Evolutionary conservation across 2,329 filamentous ascomycete genomes (phyloP), one percentile per base, ranked within the genome.

Genomic region (Sporothrix euskadiensis): DNA sequence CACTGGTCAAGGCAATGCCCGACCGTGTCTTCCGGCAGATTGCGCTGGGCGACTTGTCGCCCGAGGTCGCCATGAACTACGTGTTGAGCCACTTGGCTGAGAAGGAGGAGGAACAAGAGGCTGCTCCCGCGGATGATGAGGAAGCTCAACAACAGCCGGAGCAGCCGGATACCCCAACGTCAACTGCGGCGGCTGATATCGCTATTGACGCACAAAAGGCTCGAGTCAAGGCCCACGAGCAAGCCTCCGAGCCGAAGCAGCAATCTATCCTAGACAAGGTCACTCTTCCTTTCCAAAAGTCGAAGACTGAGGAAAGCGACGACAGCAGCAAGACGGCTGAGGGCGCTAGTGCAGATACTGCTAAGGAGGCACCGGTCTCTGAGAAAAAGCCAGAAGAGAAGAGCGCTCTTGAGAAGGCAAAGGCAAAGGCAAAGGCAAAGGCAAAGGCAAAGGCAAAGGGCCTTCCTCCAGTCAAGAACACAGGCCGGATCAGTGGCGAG

Each of bases 1-100:
- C 93, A 0, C 85, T 98, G 1, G 90, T 92, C 74, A 96, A 94
- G 80, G 92, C 94, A 0, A 86, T 99, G 26, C 96, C 96, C 0
- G 95, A 98, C 79, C 89, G 96, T 35, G 92, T 98, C 14, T 97
- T 98, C 85, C 90, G 93, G 72, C 91, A 94, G 69, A 90, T 98
- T 49, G 89, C 93, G 0, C 85, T 99, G 1, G 93, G 94, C 1
- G 96, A 99, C 79, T 92, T 96, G 74, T 92, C 92, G 0, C 93
- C 92, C 0, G 90, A 94, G 57, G 91, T 97, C 0, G 95, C 94
- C 6, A 97, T 95, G 82, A 91, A 91, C 75, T 98, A 95, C 79
- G 92, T 99, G n/a, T 85, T 97, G 41, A 92, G 90, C 56, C 92
- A 97, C 75, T 84, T 98, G 39, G 88, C 91, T 66, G 85, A 82